Conservation (phyloP, 1,284 basidiomycete species). For the Peniophora sp. region DNA sequence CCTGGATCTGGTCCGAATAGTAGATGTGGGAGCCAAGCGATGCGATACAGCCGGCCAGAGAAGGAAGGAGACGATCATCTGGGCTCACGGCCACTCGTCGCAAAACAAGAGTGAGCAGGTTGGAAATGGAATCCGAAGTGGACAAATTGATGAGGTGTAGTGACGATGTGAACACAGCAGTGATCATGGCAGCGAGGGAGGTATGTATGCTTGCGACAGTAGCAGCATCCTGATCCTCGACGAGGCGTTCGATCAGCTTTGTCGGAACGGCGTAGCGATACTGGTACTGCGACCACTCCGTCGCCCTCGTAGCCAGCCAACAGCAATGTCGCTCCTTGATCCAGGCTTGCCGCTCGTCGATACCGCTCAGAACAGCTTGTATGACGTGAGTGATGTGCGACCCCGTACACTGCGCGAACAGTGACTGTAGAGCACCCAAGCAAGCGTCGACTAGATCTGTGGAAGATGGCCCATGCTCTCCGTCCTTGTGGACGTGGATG, state of each 20-base stretch:
- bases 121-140: constrained; percentile 83
- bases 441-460: constrained; percentile 72
- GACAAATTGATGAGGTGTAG: constrained; percentile 85
- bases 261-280: constrained; percentile 89
- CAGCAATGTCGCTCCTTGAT: constrained; percentile 64
- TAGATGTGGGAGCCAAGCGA: constrained; percentile 87
- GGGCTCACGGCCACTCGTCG: constrained; percentile 61
- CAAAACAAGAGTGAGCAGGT: constrained; percentile 67
- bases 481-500: constrained; percentile 80
- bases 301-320: constrained; percentile 74
- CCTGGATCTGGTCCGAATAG: constrained; percentile 95
- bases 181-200: constrained; percentile 77
- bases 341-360: constrained; percentile 68
- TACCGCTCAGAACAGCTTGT: constrained; percentile 59
- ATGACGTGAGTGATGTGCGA: constrained; percentile 70
- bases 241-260: constrained; percentile 75
- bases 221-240: constrained; percentile 57
- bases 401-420: constrained; percentile 74
- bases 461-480: constrained; percentile 77
- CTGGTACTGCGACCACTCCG: constrained; percentile 85
- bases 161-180: constrained; percentile 76
- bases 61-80: constrained; percentile 63
- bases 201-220: constrained; percentile 50
- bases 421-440: constrained; percentile 64
- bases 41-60: constrained; percentile 74